Evolutionary conservation across 768 basidiomycete species (phyloP).

Genomic region (Chlorophyllum brunneum): DNA sequence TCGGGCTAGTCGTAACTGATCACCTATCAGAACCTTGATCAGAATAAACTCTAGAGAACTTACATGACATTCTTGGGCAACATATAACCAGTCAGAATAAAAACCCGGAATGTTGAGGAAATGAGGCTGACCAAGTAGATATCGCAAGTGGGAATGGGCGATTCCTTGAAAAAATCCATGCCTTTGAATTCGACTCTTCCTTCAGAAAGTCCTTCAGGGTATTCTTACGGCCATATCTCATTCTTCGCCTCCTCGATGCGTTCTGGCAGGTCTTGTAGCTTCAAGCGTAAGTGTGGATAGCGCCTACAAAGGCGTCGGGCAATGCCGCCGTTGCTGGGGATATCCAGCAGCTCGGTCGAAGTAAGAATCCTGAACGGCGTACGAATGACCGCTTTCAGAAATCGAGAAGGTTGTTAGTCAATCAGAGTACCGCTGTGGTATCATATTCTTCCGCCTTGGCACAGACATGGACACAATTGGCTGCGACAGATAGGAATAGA

Average conservation of each 20-base stretch:
- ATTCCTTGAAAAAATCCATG: conserved; percentile 34
- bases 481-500: neutral
- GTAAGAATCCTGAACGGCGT: no score
- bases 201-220: conserved; percentile 27
- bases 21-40: neutral
- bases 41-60: neutral
- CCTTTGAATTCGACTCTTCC: conserved; percentile 28
- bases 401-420: no score
- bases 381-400: no score
- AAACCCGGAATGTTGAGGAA: neutral
- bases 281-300: conserved; percentile 25
- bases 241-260: conserved; percentile 24
- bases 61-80: conserved; percentile 35
- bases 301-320: conserved; percentile 22
- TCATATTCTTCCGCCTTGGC: no score
- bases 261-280: conserved; percentile 28
- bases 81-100: neutral
- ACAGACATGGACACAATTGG: no score
- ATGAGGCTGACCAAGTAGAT: conserved; percentile 35
- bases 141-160: conserved; percentile 29
- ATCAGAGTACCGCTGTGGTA: no score
- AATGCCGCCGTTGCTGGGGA: conserved; percentile 27
- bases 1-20: conserved; percentile 39
- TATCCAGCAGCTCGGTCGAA: no score
- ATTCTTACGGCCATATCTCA: conserved; percentile 26